Base-by-base conservation (phyloP, 495 filamentous ascomycete genomes). In the Letharia columbiana region DNA sequence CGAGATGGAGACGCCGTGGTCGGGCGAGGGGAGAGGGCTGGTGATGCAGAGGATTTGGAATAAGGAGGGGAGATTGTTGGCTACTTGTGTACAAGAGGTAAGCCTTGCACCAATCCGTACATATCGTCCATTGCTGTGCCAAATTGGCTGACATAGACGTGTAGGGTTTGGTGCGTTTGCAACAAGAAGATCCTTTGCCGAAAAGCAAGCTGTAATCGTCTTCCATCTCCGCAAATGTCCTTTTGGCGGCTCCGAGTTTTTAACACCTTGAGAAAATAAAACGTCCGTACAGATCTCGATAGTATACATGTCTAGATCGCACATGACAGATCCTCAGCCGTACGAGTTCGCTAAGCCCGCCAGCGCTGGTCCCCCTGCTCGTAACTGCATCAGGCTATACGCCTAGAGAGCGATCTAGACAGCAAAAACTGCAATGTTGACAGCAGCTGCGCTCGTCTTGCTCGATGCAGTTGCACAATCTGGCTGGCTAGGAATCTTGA, bases 1-100 rank as follows among this genome's bases (percentile, higher is more conserved):
- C 23, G 93, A 97, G 81, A 92, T 92, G 85, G 85, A 91, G 76
- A 92, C 86, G 66, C 91, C 93, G n/a, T 98, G 94, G 94, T 84
- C 87, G 23, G 91, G 91, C 18, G 91, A 96, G 70, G 93, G 91
- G 23, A 83, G 93, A 65, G 94, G 90, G 0, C 79, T 98, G 66
- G 93, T 92, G 44, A 84, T 83, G 69, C 92, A 96, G 81, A 86
- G 86, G 81, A 92, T 98, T 65, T 98, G 87, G 82, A 85, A 86
- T 52, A 84, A 82, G 72, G 88, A 96, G 70, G 94, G 93, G 6
- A 84, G 79, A 44, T 75, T 98, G 78, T 80, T 98, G 70, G 94
- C 94, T 47, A 91, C 84, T 41, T 94, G 91, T 73, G 82, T 91
- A 44, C 91, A 95, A 75, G 91, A 93, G 83, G 88, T 75, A 61